Evolutionary conservation across 495 filamentous ascomycete genomes (phyloP).

Genomic region (Filosporella fistucella): DNA sequence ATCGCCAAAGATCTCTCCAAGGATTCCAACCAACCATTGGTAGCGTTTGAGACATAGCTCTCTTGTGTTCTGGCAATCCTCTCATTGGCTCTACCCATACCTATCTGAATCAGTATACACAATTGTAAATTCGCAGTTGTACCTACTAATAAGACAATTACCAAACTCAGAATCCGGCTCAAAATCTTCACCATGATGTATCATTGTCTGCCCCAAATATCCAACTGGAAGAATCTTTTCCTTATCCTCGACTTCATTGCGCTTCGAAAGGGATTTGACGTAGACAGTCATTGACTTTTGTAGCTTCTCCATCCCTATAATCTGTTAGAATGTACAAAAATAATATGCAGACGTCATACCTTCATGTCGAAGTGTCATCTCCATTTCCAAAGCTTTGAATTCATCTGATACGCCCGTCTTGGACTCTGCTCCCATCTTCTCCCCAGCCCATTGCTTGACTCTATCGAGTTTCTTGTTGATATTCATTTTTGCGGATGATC

Average conservation of each 20-base stretch:
- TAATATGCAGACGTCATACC: constrained; percentile 46
- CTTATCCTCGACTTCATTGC: constrained; percentile 74
- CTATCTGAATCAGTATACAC: constrained; percentile 31
- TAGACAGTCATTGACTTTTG: constrained; percentile 87
- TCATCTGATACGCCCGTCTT: constrained; percentile 88
- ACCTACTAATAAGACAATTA: constrained; percentile 74
- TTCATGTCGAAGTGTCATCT: constrained; percentile 89
- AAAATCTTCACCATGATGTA: constrained; percentile 90
- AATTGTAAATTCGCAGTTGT: neutral
- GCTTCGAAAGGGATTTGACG: constrained; percentile 86
- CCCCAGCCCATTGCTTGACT: constrained; percentile 97
- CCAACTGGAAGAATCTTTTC: constrained; percentile 74
- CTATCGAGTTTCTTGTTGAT: constrained; percentile 95
- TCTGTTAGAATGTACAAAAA: constrained; percentile 7
- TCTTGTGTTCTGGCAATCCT: constrained; percentile 85
- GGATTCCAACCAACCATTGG: constrained; percentile 85
- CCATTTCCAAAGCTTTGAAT: constrained; percentile 87
- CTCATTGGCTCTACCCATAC: constrained; percentile 83
- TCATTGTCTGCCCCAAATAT: constrained; percentile 83
- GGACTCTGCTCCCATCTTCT: constrained; percentile 91
- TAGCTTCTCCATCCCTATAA: constrained; percentile 81
- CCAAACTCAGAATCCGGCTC: constrained; percentile 90
- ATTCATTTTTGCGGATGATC: constrained; percentile 55
- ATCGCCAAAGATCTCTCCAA: constrained; percentile 84
- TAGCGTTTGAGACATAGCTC: constrained; percentile 75